A percentile compares a stretch with the other conserved stretches of the same genome.
Evolutionary conservation across 768 basidiomycete species (phyloP).

Genomic region (Sutorius australiensis): DNA sequence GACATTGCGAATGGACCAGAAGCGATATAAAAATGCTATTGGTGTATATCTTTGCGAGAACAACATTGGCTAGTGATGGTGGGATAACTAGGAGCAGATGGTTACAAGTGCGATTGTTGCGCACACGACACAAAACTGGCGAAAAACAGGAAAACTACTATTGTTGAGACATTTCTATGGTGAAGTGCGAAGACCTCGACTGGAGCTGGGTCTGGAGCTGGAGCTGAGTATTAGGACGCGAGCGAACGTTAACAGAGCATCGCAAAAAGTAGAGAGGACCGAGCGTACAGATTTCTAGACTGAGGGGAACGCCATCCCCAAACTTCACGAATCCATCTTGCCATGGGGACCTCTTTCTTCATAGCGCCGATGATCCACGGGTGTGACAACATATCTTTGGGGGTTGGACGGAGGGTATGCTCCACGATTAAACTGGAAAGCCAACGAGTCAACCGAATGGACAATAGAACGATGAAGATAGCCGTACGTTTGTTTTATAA

Average conservation of each 20-base stretch:
- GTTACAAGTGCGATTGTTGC: slow-evolving; percentile 21
- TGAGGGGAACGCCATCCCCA: slow-evolving; percentile 67
- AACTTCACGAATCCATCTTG: slow-evolving; percentile 80
- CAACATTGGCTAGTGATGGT: slow-evolving; percentile 9
- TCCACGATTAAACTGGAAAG: slow-evolving; percentile 63
- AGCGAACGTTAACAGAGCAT: neutral
- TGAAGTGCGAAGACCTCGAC: slow-evolving; percentile 25
- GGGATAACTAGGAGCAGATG: slow-evolving; percentile 12
- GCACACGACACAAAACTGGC: slow-evolving; percentile 12
- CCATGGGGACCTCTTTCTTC: slow-evolving; percentile 85
- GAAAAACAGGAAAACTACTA: neutral
- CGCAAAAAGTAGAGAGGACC: neutral
- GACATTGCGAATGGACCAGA: slow-evolving; percentile 9
- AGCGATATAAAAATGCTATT: slow-evolving; percentile 14
- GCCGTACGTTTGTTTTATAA: slow-evolving; percentile 79
- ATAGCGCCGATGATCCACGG: slow-evolving; percentile 77
- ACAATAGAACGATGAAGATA: neutral
- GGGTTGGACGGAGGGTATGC: slow-evolving; percentile 66
- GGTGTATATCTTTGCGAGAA: slow-evolving; percentile 19
- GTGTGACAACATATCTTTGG: slow-evolving; percentile 78
- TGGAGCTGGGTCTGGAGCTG: slow-evolving; percentile 29
- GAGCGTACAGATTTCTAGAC: slow-evolving; percentile 25
- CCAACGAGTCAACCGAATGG: slow-evolving; percentile 2
- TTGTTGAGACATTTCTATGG: slow-evolving; percentile 18
- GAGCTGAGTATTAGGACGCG: slow-evolving; percentile 6